phyloP scores from a whole-genome alignment of 2,329 filamentous ascomycete species.

The Monosporascus sp. region DNA sequence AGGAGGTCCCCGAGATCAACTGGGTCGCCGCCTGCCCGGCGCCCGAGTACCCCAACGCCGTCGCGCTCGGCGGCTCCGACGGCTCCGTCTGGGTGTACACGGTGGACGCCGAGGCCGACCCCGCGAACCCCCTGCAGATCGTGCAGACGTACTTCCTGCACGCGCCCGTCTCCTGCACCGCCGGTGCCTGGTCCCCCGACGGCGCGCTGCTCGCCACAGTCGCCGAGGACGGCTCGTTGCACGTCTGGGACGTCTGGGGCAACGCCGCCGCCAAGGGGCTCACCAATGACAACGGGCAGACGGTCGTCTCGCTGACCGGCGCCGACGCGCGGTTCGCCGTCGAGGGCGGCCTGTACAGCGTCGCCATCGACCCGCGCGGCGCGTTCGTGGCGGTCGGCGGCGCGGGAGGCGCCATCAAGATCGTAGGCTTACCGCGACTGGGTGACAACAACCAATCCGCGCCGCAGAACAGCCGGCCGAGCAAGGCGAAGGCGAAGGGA shows the following conservation, averaged over 20 bases:
- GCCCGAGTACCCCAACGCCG: slow-evolving; percentile 65
- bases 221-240: slow-evolving; percentile 80
- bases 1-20: slow-evolving; percentile 93
- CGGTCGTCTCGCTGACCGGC: slow-evolving; percentile 71
- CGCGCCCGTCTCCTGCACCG: slow-evolving; percentile 71
- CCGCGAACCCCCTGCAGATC: slow-evolving; percentile 64
- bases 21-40: slow-evolving; percentile 78
- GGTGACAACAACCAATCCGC: slow-evolving; percentile 20
- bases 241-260: slow-evolving; percentile 90
- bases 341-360: slow-evolving; percentile 84
- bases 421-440: slow-evolving; percentile 75
- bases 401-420: slow-evolving; percentile 77
- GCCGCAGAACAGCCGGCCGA: slow-evolving; percentile 18
- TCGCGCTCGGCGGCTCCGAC: slow-evolving; percentile 85
- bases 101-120: slow-evolving; percentile 60
- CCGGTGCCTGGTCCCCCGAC: slow-evolving; percentile 85
- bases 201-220: slow-evolving; percentile 84
- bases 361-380: slow-evolving; percentile 76
- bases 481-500: slow-evolving; percentile 33
- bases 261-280: slow-evolving; percentile 58
- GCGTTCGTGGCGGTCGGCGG: slow-evolving; percentile 82
- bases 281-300: slow-evolving; percentile 48
- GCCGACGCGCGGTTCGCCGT: slow-evolving; percentile 88
- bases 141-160: slow-evolving; percentile 91
- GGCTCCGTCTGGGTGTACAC: slow-evolving; percentile 95